A percentile compares a stretch with the other conserved stretches of the same genome.
Conservation (phyloP, 2,329 filamentous ascomycete species). For the Aciculosporium take region DNA sequence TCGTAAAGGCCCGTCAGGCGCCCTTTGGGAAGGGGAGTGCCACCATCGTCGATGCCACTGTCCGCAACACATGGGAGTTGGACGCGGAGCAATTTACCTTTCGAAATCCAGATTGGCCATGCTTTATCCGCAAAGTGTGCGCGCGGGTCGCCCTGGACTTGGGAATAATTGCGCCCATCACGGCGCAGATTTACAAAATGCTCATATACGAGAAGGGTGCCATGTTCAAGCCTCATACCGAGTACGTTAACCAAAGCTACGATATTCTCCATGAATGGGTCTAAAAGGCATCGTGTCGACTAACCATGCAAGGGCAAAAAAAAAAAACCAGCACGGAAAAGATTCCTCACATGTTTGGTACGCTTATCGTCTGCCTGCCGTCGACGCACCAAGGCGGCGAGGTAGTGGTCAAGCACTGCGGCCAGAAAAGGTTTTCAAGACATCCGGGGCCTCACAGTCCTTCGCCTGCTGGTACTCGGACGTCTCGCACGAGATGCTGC, state of each 20-base stretch:
- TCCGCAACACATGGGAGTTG: conserved; percentile 30
- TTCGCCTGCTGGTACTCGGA: conserved; percentile 33
- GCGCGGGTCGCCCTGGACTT: conserved; percentile 14
- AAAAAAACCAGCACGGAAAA: conserved; percentile 26
- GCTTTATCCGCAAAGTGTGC: conserved; percentile 13
- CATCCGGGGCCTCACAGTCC: conserved; percentile 12
- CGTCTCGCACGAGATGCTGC: conserved; percentile 35
- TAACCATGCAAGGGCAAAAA: not conserved
- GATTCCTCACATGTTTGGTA: conserved; percentile 33
- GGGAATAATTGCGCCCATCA: conserved; percentile 17
- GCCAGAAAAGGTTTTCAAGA: conserved; percentile 18
- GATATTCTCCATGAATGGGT: not conserved
- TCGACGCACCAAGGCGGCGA: conserved; percentile 33
- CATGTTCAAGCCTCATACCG: conserved; percentile 32
- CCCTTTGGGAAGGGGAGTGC: conserved; percentile 21
- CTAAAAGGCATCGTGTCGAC: not conserved
- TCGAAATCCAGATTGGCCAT: conserved; percentile 19
- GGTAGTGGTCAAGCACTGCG: conserved; percentile 25
- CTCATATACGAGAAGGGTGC: conserved; percentile 35
- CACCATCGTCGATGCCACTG: conserved; percentile 24
- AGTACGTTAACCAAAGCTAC: conserved; percentile 13
- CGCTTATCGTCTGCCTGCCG: conserved; percentile 32
- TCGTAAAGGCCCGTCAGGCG: conserved; percentile 7
- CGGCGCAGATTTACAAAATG: conserved; percentile 30
- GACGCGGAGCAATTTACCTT: conserved; percentile 24